phyloP scores from a whole-genome alignment of 2,329 filamentous ascomycete species.

The Fusarium dlaminii region DNA sequence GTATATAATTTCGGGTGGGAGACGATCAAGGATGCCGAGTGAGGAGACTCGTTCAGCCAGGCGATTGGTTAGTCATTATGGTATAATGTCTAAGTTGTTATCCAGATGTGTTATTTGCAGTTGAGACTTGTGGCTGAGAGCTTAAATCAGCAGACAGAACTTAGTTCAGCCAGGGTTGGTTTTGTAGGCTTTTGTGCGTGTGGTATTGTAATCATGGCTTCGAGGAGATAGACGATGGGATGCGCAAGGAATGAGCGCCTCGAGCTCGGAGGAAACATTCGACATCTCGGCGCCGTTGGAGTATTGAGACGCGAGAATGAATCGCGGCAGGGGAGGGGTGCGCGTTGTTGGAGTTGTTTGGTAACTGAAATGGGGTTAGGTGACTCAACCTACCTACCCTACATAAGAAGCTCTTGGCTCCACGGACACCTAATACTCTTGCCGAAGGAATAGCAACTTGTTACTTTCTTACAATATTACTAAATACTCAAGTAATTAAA shows the following conservation, averaged over 20 bases:
- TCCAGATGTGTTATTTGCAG: no score
- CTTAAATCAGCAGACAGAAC: no score
- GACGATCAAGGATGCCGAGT: background rate
- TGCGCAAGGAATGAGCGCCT: background rate
- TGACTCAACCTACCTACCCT: background rate
- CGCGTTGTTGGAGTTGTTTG: background rate
- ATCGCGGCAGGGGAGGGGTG: background rate
- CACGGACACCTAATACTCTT: background rate
- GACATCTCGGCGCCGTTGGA: background rate
- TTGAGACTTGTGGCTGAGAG: no score
- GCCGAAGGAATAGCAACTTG: background rate
- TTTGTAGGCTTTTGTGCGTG: background rate
- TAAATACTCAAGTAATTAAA: background rate
- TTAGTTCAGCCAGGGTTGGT: background rate
- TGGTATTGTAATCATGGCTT: background rate
- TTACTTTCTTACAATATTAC: background rate
- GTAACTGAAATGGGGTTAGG: background rate
- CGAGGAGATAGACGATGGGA: background rate
- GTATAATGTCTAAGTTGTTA: no score
- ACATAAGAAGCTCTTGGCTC: fast-evolving
- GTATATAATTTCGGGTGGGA: background rate
- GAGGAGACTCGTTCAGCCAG: background rate
- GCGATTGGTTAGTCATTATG: no score
- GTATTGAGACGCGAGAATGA: background rate
- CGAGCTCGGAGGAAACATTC: background rate